Evolutionary conservation across 305 asterid genomes (phyloP).

Genomic region (Fraxinus baroniana): DNA sequence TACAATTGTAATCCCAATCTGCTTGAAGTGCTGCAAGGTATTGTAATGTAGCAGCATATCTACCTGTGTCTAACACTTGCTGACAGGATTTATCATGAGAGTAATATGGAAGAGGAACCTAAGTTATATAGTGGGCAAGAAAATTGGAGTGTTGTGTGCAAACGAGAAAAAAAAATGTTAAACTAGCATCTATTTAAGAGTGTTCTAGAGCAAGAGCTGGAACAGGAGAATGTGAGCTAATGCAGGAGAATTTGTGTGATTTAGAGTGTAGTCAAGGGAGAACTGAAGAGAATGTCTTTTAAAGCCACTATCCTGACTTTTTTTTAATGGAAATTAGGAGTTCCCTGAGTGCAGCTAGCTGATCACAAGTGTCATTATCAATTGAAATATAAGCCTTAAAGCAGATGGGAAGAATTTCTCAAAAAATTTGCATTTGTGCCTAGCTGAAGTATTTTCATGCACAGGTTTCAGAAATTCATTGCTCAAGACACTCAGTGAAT

Average conservation of each 20-base stretch:
- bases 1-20: slow-evolving; percentile 56
- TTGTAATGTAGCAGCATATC: slow-evolving; percentile 11
- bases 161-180: neutral
- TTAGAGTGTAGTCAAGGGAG: neutral
- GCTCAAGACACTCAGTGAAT: slow-evolving; percentile 48
- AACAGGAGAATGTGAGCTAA: neutral
- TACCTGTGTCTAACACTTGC: neutral
- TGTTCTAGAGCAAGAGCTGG: neutral
- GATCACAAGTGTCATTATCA: neutral
- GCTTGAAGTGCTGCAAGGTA: slow-evolving; percentile 75
- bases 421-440: neutral
- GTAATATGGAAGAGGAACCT: neutral
- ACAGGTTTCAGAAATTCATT: slow-evolving; percentile 70
- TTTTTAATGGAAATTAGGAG: neutral
- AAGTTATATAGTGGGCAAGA: neutral
- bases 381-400: neutral
- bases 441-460: slow-evolving; percentile 14
- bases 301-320: neutral
- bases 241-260: neutral
- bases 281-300: neutral
- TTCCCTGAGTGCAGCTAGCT: neutral
- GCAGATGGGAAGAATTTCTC: neutral
- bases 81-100: neutral
- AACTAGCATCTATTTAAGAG: neutral
- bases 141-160: neutral